Percentiles rank a stretch among this genome's conserved stretches.
Conservation (phyloP, 2,329 filamentous ascomycete species). For the Fusarium sp. region DNA sequence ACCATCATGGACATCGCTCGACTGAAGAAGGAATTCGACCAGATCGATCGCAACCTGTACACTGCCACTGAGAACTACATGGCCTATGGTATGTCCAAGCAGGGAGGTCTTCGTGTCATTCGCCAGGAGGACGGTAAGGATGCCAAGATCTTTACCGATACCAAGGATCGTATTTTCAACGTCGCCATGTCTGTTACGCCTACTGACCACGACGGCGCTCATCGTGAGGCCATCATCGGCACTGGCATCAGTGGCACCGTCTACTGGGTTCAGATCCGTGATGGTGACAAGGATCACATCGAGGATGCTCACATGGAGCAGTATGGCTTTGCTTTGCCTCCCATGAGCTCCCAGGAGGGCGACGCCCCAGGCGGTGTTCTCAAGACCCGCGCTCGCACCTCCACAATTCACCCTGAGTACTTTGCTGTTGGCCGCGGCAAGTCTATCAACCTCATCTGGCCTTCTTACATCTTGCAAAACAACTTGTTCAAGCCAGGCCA, state of each 20-base stretch:
- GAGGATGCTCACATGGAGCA: slow-evolving; percentile 83
- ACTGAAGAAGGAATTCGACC: slow-evolving; percentile 97
- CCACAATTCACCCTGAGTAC: slow-evolving; percentile 88
- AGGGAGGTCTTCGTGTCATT: slow-evolving; percentile 91
- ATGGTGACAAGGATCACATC: slow-evolving; percentile 81
- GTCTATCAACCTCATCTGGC: slow-evolving; percentile 90
- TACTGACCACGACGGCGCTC: slow-evolving; percentile 64
- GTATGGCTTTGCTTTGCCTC: slow-evolving; percentile 89
- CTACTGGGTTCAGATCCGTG: slow-evolving; percentile 90
- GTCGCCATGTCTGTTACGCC: slow-evolving; percentile 82
- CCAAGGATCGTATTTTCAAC: slow-evolving; percentile 94
- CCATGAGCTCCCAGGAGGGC: slow-evolving; percentile 85
- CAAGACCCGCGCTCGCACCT: slow-evolving; percentile 94
- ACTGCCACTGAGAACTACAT: slow-evolving; percentile 92
- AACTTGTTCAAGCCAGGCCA: slow-evolving; percentile 72
- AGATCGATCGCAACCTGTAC: slow-evolving; percentile 92
- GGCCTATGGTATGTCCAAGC: slow-evolving; percentile 92
- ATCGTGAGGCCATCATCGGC: slow-evolving; percentile 85
- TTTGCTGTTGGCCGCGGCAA: slow-evolving; percentile 97
- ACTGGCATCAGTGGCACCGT: slow-evolving; percentile 95
- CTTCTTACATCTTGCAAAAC: slow-evolving; percentile 70
- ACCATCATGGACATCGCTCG: slow-evolving; percentile 91
- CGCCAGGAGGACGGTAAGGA: slow-evolving; percentile 93
- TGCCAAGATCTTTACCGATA: slow-evolving; percentile 90
- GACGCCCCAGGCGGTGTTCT: slow-evolving; percentile 91